Conservation (phyloP, 495 filamentous ascomycete genomes). For the Arthonia radiata region DNA sequence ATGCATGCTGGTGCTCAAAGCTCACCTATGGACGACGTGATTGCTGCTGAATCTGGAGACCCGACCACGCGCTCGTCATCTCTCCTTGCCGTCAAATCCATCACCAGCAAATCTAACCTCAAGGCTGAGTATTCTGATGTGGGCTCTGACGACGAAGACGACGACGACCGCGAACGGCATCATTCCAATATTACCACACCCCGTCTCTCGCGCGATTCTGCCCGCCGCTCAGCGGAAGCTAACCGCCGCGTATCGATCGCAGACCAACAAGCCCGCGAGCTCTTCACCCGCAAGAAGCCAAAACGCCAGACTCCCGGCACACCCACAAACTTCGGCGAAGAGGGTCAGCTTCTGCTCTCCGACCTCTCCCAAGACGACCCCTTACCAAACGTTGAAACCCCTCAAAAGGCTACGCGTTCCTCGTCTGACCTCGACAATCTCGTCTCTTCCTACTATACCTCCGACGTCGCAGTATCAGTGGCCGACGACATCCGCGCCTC, state of each 20-base stretch:
- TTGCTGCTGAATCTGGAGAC: slow-evolving; percentile 17
- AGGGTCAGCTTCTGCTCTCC: slow-evolving; percentile 33
- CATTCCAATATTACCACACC: too few relatives aligned
- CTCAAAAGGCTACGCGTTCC: slow-evolving; percentile 29
- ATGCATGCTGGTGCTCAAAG: slow-evolving; percentile 60
- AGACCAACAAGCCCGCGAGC: slow-evolving; percentile 62
- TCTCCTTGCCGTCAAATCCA: slow-evolving; percentile 69
- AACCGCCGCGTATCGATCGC: slow-evolving; percentile 41
- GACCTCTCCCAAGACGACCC: too few relatives aligned
- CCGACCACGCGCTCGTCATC: slow-evolving; percentile 64
- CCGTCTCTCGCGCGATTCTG: too few relatives aligned
- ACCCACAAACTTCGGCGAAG: slow-evolving; percentile 40
- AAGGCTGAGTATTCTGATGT: slow-evolving; percentile 28
- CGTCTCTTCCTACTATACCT: slow-evolving; percentile 45
- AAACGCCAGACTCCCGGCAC: slow-evolving; percentile 16
- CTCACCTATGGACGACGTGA: slow-evolving; percentile 31
- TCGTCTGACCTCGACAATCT: slow-evolving; percentile 65
- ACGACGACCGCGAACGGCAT: slow-evolving; percentile 22
- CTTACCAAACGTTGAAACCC: too few relatives aligned
- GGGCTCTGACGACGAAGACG: slow-evolving; percentile 39
- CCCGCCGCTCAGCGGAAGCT: slow-evolving; percentile 17
- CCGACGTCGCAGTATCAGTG: slow-evolving; percentile 52
- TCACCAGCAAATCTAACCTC: slow-evolving; percentile 51
- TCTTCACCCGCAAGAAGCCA: slow-evolving; percentile 62
- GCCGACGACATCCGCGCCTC: slow-evolving; percentile 59